Conservation (phyloP, 192 early-diverging fungal species). For the Backusella mclennaniae region DNA sequence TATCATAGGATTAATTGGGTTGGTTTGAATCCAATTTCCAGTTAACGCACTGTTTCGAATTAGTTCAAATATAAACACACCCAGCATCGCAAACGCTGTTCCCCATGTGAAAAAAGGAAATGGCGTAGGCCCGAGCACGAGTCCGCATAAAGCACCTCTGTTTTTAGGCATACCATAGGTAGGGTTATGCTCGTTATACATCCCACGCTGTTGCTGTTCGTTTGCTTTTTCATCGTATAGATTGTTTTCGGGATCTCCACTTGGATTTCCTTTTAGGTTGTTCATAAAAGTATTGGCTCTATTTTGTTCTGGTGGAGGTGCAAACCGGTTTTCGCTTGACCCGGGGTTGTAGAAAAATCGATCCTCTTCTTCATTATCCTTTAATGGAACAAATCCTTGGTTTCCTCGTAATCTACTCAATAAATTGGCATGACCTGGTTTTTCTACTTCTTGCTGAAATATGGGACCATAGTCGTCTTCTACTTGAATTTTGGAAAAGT, state of each 20-base stretch:
- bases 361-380: not conserved
- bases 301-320: not conserved
- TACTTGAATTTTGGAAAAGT: not conserved
- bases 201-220: not conserved
- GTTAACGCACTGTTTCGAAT: not conserved
- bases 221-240: not conserved
- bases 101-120: not conserved
- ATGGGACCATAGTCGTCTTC: not conserved
- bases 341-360: not conserved
- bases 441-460: not conserved
- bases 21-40: slow-evolving; percentile 52
- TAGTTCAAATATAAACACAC: not conserved
- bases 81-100: not conserved
- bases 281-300: not conserved
- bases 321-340: not conserved
- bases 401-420: not conserved
- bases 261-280: not conserved
- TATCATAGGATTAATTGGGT: slow-evolving; percentile 80
- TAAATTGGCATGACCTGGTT: not conserved
- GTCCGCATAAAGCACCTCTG: not conserved
- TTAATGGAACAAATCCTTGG: slow-evolving; percentile 2
- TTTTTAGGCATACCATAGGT: not conserved
- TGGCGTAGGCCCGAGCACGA: not conserved
- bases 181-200: not conserved
- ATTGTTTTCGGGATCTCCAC: not conserved